Evolutionary conservation across 495 filamentous ascomycete genomes (phyloP).

Genomic region (Cercophora sp.): DNA sequence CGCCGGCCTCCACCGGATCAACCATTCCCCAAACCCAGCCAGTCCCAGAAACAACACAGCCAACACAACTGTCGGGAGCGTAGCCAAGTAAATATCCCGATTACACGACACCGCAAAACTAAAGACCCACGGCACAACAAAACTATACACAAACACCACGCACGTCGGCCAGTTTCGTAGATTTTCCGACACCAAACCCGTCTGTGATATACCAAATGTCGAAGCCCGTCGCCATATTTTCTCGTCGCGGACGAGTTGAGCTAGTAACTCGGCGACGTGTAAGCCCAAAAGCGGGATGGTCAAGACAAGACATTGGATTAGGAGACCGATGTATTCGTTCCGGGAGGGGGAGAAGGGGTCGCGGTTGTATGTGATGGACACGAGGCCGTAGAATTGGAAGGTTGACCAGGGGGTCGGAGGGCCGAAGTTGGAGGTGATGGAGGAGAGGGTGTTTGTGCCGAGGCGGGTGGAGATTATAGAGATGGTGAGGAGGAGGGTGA

Average conservation of each 20-base stretch:
- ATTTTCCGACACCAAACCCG: not conserved
- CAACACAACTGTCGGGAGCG: not conserved
- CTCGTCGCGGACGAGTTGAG: not conserved
- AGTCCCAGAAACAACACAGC: too few species aligned
- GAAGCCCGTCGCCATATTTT: slow-evolving; percentile 2
- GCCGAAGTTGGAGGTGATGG: not conserved
- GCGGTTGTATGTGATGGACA: too few species aligned
- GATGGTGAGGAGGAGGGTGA: not conserved
- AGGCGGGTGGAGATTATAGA: not conserved
- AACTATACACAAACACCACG: slow-evolving; percentile 3
- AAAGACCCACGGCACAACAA: slow-evolving; percentile 6
- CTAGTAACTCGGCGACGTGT: slow-evolving; percentile 1
- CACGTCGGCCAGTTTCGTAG: not conserved
- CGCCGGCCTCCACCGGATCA: not conserved
- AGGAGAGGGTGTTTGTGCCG: not conserved
- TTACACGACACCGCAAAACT: slow-evolving; percentile 3
- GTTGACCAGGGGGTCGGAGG: not conserved
- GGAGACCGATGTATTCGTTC: slow-evolving; percentile 3
- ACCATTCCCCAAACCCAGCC: not conserved
- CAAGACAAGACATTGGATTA: slow-evolving; percentile 1
- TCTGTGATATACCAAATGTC: too few species aligned
- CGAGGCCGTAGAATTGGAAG: too few species aligned
- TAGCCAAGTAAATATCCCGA: not conserved
- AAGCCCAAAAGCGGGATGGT: not conserved
- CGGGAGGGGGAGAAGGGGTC: too few species aligned